These are phyloP conservation scores for Lentinula aciculospora DNA, from an alignment of 768 basidiomycete genomes.

Conservation along the genomic window DNA sequence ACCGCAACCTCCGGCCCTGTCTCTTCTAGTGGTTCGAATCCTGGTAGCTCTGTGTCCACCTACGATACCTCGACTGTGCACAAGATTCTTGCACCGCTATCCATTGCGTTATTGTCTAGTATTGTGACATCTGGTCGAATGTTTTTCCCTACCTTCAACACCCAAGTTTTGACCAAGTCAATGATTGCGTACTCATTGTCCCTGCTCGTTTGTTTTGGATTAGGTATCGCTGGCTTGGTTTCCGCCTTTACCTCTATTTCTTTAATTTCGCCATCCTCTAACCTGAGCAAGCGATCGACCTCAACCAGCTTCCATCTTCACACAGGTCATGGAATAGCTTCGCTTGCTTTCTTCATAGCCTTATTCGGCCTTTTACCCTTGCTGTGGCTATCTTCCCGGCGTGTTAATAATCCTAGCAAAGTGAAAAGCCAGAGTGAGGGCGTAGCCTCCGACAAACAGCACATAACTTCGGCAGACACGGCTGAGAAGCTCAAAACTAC, in stretches of 20 bases:
- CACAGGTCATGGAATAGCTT: constrained; percentile 61
- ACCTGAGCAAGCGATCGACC: constrained; percentile 24
- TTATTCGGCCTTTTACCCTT: constrained; percentile 52
- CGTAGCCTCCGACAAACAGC: constrained; percentile 8
- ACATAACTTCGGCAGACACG: constrained; percentile 17
- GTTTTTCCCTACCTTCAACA: constrained; percentile 16
- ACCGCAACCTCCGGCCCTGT: constrained; percentile 8
- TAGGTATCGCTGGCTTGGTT: constrained; percentile 59
- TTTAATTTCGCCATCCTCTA: constrained; percentile 21
- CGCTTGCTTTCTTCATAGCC: constrained; percentile 56
- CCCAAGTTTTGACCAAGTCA: constrained; percentile 10
- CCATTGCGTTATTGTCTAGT: constrained; percentile 32
- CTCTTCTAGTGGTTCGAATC: constrained; percentile 3
- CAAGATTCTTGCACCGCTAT: constrained; percentile 40
- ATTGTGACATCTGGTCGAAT: constrained; percentile 30
- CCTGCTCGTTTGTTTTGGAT: constrained; percentile 43
- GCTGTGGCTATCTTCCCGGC: constrained; percentile 29
- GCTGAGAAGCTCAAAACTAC: constrained; percentile 25
- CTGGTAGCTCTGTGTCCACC: background rate
- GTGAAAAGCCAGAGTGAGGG: constrained; percentile 6
- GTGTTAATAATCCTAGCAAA: constrained; percentile 3
- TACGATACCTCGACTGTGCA: constrained; percentile 36
- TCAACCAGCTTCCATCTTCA: constrained; percentile 21
- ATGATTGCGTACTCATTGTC: constrained; percentile 27
- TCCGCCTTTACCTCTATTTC: constrained; percentile 58